Percentiles rank a stretch among this genome's conserved stretches.
phyloP scores from a whole-genome alignment of 1,284 basidiomycete genomes.

The Apiotrichum gamsii region DNA sequence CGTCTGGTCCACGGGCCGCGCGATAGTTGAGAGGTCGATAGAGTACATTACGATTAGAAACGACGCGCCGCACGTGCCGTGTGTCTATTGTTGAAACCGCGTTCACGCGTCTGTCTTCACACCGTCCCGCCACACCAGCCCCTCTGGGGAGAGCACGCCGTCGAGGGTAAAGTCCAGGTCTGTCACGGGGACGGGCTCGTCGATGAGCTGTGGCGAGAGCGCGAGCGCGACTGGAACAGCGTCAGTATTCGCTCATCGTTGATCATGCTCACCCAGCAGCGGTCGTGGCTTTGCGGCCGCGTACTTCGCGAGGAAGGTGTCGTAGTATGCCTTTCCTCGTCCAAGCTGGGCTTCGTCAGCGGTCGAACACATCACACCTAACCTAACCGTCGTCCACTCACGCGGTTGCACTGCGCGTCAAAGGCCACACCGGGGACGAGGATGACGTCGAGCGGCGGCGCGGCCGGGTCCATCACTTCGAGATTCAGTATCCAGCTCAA shows the following conservation, averaged over 20 bases:
- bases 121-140: conserved; percentile 28
- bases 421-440: conserved; percentile 46
- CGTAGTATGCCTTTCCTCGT: conserved; percentile 47
- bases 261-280: conserved; percentile 28
- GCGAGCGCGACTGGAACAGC: conserved; percentile 44
- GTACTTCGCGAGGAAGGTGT: conserved; percentile 39
- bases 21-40: no score
- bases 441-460: conserved; percentile 35
- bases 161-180: conserved; percentile 35
- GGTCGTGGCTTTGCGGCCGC: conserved; percentile 21
- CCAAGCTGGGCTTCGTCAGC: no score
- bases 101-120: neutral
- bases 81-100: no score
- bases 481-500: neutral
- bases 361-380: neutral
- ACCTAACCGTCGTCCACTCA: no score
- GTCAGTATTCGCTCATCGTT: neutral
- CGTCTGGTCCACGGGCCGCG: no score
- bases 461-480: conserved; percentile 24
- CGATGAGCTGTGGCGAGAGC: conserved; percentile 36
- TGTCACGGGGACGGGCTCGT: conserved; percentile 32
- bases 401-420: conserved; percentile 39
- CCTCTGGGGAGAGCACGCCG: conserved; percentile 33
- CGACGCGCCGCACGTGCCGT: no score
- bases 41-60: no score